phyloP scores from a whole-genome alignment of 2,329 filamentous ascomycete species.

The Keithomyces neogunnii region DNA sequence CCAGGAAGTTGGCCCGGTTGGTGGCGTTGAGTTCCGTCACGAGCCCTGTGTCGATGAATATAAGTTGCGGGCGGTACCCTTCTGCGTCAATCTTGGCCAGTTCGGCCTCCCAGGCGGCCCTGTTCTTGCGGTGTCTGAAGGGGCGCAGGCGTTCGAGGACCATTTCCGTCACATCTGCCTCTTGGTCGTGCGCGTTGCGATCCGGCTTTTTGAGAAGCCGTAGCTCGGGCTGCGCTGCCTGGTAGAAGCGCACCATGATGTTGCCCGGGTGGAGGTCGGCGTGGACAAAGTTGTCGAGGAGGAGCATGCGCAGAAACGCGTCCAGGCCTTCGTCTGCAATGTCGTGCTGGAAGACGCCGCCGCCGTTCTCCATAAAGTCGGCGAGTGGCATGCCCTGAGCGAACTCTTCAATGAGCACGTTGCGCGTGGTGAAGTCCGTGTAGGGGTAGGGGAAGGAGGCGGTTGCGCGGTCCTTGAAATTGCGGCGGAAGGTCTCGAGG shows the following conservation, averaged over 20 bases:
- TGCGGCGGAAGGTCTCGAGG: conserved; percentile 74
- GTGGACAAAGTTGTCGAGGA: conserved; percentile 96
- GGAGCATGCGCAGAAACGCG: conserved; percentile 90
- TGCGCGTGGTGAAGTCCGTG: conserved; percentile 81
- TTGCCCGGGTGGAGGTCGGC: conserved; percentile 95
- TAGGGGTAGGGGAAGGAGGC: conserved; percentile 98
- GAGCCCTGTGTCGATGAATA: conserved; percentile 95
- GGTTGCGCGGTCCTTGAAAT: conserved; percentile 82
- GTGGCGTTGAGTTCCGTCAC: conserved; percentile 85
- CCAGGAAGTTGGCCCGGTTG: conserved; percentile 86
- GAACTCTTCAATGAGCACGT: conserved; percentile 91
- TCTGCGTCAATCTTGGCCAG: conserved; percentile 72
- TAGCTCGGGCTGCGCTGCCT: conserved; percentile 64
- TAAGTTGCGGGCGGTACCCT: conserved; percentile 85
- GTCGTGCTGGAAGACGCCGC: conserved; percentile 85
- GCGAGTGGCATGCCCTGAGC: conserved; percentile 88
- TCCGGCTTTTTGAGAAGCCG: conserved; percentile 17
- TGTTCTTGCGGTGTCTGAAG: conserved; percentile 52
- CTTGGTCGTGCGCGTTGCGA: conserved; percentile 32
- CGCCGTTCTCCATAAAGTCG: conserved; percentile 84
- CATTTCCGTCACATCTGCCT: conserved; percentile 75
- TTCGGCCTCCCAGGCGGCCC: conserved; percentile 63
- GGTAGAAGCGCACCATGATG: conserved; percentile 98
- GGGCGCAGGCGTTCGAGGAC: conserved; percentile 75
- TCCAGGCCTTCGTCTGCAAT: conserved; percentile 93